Percentiles rank a stretch among this genome's conserved stretches.
phyloP scores from a whole-genome alignment of 495 filamentous ascomycete genomes.

The Daldinia concentrica region DNA sequence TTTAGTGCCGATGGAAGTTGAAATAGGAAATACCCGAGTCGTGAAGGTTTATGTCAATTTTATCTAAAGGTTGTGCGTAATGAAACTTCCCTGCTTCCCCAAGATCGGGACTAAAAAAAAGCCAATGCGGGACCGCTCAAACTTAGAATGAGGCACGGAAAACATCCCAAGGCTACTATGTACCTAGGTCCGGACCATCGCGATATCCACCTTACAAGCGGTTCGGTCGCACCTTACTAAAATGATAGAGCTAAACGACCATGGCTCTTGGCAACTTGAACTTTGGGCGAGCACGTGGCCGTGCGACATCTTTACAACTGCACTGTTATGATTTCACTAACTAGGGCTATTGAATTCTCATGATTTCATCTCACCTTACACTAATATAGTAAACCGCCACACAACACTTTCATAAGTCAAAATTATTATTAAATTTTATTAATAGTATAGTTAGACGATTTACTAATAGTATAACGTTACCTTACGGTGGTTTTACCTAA shows the following conservation, averaged over 20 bases:
- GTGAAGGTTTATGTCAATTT: background rate
- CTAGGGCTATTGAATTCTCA: background rate
- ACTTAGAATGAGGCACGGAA: too few relatives aligned
- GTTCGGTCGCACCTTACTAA: slow-evolving; percentile 5
- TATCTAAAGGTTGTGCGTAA: background rate
- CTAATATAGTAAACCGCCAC: background rate
- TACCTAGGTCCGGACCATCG: background rate
- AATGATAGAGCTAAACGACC: background rate
- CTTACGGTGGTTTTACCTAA: background rate
- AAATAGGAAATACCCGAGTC: background rate
- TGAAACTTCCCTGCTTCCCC: background rate
- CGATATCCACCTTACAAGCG: background rate
- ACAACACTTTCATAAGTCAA: too few relatives aligned
- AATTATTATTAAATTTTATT: background rate
- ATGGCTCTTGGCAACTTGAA: background rate
- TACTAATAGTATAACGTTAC: background rate
- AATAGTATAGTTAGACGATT: background rate
- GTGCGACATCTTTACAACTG: slow-evolving; percentile 2
- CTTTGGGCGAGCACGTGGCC: slow-evolving; percentile 1
- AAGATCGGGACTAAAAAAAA: background rate
- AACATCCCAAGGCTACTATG: too few relatives aligned
- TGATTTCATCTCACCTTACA: background rate
- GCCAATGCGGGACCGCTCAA: background rate
- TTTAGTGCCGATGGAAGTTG: background rate
- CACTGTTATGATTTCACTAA: background rate